Base-by-base conservation (phyloP, 73 alveolate species). In the Durusdinium trenchii region DNA sequence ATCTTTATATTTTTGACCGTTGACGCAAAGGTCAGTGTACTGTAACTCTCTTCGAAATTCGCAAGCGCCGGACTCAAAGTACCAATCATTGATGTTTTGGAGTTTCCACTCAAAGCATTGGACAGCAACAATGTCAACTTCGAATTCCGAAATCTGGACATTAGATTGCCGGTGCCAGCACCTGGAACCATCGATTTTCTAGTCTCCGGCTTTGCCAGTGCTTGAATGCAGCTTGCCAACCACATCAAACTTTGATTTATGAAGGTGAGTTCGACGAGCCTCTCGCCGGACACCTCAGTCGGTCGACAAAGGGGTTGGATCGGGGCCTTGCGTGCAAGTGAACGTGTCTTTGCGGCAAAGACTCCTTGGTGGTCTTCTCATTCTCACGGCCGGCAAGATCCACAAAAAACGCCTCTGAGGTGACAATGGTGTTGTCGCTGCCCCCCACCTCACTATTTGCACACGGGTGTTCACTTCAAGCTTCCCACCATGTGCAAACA, bases 381-480 rank as follows among this genome's bases (percentile, higher is more conserved):
- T 99, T 99, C 99, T 99, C 99, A 62, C 99, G 96, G 48, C 99
- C 99, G 10, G 99, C 99, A 45, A 99, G 96, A 87, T 99, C 99
- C 54, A 99, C 99, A 95, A 99, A 98, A 82, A 99, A 99, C 76
- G 99, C 99, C 95, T 99, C 99, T 23, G 99, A 99, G 60, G 95
- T 99, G 48, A 99, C 99, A 99, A 99, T 69, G 79, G 93, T 57
- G 73, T 94, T 99, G 73, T 76, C 93, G 35, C 84, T 78, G 6
- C 94, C 99, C n/a, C 14, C 99, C 99, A 67, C 97, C 97, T 91
- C n/a, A n/a, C n/a, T n/a, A 9, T 6, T 16, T 38, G 42, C n/a
- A 28, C 79, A 10, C 26, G 28, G 28, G 50, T 10, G 3, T 35
- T 3, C n/a, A 36, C 46, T 47, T 6, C 9, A 43, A 43, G 61